phyloP scores from a whole-genome alignment of 2,329 filamentous ascomycete genomes.

The Metarhizium guizhouense region DNA sequence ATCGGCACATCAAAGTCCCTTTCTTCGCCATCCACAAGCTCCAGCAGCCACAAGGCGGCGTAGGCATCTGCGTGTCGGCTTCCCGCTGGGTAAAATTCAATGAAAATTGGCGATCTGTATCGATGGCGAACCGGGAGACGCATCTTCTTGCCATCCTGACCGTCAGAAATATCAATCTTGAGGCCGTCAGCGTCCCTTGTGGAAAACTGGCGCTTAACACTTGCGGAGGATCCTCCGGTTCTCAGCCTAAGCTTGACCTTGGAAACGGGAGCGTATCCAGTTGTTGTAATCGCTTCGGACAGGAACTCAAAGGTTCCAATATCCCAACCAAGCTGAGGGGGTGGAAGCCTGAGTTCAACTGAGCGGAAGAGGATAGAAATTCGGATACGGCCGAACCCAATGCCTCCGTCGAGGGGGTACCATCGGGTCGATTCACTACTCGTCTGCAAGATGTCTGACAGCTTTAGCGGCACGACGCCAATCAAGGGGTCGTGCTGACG shows the following conservation, averaged over 20 bases:
- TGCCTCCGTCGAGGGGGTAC: conserved; percentile 94
- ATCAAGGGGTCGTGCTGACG: conserved; percentile 91
- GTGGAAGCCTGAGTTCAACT: conserved; percentile 78
- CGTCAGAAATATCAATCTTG: conserved; percentile 38
- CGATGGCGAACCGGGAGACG: conserved; percentile 83
- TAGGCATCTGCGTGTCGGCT: conserved; percentile 67
- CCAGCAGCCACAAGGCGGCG: conserved; percentile 76
- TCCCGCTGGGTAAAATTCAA: conserved; percentile 68
- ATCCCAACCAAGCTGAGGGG: conserved; percentile 82
- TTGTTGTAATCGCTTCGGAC: conserved; percentile 58
- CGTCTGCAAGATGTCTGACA: conserved; percentile 81
- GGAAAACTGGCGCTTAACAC: conserved; percentile 55
- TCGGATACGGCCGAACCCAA: conserved; percentile 82
- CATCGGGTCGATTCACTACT: conserved; percentile 80
- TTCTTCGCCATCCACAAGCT: conserved; percentile 72
- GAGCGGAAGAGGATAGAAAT: conserved; percentile 87
- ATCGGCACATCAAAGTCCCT: conserved; percentile 78
- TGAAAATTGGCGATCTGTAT: conserved; percentile 81
- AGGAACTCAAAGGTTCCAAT: conserved; percentile 89
- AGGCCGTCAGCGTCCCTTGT: conserved; percentile 47
- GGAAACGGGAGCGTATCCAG: conserved; percentile 49
- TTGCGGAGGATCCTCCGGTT: conserved; percentile 75
- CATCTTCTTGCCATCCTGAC: conserved; percentile 35
- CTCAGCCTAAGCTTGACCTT: conserved; percentile 72
- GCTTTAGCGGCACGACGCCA: conserved; percentile 79